These are phyloP conservation scores for Scedosporium apiospermum DNA, from an alignment of 2,329 filamentous ascomycete species.

Conservation along the genomic window DNA sequence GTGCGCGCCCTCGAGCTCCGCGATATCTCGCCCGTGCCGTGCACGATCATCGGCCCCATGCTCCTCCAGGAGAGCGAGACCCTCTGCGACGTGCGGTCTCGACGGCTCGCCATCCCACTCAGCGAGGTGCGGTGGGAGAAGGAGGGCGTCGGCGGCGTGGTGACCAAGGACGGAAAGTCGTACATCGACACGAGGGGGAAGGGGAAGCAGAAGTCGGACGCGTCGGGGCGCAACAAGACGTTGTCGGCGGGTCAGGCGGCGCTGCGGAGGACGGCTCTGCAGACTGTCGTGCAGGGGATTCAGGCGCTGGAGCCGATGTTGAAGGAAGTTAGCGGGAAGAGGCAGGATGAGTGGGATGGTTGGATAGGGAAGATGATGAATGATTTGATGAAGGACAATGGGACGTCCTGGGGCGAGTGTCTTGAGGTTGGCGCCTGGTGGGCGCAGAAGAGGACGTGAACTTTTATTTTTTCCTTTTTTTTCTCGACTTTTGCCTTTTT, in stretches of 20 bases:
- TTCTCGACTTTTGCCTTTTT: background rate
- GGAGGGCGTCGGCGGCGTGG: slow-evolving; percentile 56
- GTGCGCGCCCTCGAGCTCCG: slow-evolving; percentile 63
- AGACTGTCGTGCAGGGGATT: slow-evolving; percentile 74
- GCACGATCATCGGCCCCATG: slow-evolving; percentile 64
- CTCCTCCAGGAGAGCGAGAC: slow-evolving; percentile 72
- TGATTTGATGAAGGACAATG: slow-evolving; percentile 69
- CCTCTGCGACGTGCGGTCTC: slow-evolving; percentile 59
- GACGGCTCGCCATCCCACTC: slow-evolving; percentile 77
- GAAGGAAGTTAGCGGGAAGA: slow-evolving; percentile 75
- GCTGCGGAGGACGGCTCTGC: slow-evolving; percentile 67
- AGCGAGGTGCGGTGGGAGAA: slow-evolving; percentile 82
- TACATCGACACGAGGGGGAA: slow-evolving; percentile 48
- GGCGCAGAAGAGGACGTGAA: slow-evolving; percentile 55
- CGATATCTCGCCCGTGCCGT: slow-evolving; percentile 65
- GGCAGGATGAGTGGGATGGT: slow-evolving; percentile 82
- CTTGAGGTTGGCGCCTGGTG: slow-evolving; percentile 81
- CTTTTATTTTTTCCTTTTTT: background rate
- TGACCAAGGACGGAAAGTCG: slow-evolving; percentile 49
- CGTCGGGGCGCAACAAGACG: slow-evolving; percentile 33
- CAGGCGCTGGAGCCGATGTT: slow-evolving; percentile 77
- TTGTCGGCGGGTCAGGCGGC: slow-evolving; percentile 62
- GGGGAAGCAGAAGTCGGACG: slow-evolving; percentile 23
- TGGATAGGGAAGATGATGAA: slow-evolving; percentile 85
- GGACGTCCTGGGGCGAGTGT: slow-evolving; percentile 76